Evolutionary conservation across 805 yeast genomes (phyloP).

Genomic region (Ogataea henricii): DNA sequence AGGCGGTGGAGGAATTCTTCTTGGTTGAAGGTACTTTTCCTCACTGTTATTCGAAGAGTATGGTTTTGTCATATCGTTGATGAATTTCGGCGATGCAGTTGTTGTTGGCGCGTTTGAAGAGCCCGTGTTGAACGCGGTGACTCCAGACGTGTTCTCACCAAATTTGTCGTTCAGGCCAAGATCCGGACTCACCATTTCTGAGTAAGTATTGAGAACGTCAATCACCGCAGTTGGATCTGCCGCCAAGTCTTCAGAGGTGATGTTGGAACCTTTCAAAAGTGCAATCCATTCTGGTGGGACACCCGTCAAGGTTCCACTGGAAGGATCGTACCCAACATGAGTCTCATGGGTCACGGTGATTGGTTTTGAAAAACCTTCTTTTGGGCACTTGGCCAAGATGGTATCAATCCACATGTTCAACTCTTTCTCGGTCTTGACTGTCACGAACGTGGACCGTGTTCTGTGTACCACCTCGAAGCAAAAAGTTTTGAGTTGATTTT

Average conservation of each 20-base stretch:
- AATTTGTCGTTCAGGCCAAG: constrained; percentile 34
- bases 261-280: constrained; percentile 57
- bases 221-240: constrained; percentile 66
- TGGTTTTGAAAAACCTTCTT: constrained; percentile 76
- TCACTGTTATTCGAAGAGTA: constrained; percentile 23
- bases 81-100: constrained; percentile 17
- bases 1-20: constrained; percentile 40
- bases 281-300: constrained; percentile 60
- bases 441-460: constrained; percentile 67
- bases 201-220: constrained; percentile 58
- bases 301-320: constrained; percentile 55
- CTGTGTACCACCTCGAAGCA: constrained; percentile 78
- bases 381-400: constrained; percentile 74
- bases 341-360: constrained; percentile 94
- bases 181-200: constrained; percentile 43
- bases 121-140: constrained; percentile 13
- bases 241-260: constrained; percentile 62
- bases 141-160: constrained; percentile 8
- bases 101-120: constrained; percentile 4
- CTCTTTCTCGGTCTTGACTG: constrained; percentile 78
- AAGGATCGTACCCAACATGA: constrained; percentile 84
- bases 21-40: constrained; percentile 34
- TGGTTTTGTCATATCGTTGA: constrained; percentile 37
- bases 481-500: constrained; percentile 71
- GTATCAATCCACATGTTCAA: constrained; percentile 89